Evolutionary conservation across 345 rosid species (phyloP).

Genomic region (Reutealis trisperma): DNA sequence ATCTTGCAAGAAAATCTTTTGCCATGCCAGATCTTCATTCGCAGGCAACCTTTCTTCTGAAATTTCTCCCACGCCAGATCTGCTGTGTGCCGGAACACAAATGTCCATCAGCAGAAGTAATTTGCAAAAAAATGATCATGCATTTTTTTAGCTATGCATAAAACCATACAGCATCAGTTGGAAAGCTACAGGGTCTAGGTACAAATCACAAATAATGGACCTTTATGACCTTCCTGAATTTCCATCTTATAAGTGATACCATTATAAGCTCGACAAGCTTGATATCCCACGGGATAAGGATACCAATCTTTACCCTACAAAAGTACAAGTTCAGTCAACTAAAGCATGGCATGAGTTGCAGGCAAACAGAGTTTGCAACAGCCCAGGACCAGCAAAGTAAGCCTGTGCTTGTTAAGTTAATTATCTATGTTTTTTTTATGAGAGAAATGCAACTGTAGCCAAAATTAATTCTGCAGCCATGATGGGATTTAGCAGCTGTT

Average conservation of each 20-base stretch:
- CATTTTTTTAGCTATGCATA: background rate
- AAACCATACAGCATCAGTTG: conserved; percentile 9
- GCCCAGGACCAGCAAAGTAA: background rate
- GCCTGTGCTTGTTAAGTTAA: background rate
- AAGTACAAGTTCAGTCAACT: conserved; percentile 4
- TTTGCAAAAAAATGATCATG: conserved; percentile 40
- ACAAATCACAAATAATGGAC: conserved; percentile 78
- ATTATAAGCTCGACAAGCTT: conserved; percentile 60
- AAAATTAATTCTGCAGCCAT: background rate
- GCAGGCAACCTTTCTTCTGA: conserved; percentile 61
- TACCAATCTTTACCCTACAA: conserved; percentile 84
- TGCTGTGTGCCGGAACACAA: conserved; percentile 74
- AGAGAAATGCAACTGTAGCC: background rate
- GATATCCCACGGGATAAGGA: conserved; percentile 92
- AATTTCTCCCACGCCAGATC: conserved; percentile 80
- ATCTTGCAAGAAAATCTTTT: conserved; percentile 79
- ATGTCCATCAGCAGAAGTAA: conserved; percentile 54
- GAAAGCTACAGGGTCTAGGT: conserved; percentile 20
- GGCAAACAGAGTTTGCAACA: background rate
- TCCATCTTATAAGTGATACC: conserved; percentile 63
- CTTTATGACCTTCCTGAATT: conserved; percentile 74
- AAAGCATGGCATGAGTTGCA: background rate
- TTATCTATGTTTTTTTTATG: background rate
- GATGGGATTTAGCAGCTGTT: background rate
- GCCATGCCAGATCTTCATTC: conserved; percentile 65